Evolutionary conservation across 139 green algal genomes (phyloP), one percentile per base, ranked within the genome.

Genomic region (Raphidocelis subcapitata): DNA sequence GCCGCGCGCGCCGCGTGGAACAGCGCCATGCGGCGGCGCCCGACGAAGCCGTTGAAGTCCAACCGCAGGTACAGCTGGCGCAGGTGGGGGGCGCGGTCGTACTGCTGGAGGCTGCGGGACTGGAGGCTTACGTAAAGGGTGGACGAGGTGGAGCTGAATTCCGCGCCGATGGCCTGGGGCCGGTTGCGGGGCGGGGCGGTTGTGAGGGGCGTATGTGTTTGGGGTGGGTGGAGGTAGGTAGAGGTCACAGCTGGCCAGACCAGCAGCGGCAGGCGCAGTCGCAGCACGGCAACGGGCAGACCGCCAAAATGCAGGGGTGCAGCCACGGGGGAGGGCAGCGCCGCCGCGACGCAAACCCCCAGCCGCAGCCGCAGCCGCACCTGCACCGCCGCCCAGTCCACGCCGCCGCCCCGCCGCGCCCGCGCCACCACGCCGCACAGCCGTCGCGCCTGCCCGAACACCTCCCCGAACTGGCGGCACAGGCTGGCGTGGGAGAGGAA

Each of bases 21-120:
- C 49, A 56, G 18, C 49, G 18, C 16, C 49, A 56, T 56, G 49
- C 49, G 16, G 49, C 49, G 16, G 16, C 49, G 56, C 44, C 8
- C 15, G 65, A 86, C 29, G 69, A 76, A 96, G 33, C 65, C 67
- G 68, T 95, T 96, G 84, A 85, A 96, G 78, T 96, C 90, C 3
- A 97, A 81, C 1, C 89, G 75, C 65, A 90, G 55, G 12, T 95
- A 80, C 18, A 97, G 83, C 80, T 96, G 93, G 14, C 87, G 79
- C 69, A 97, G 79, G 47, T 85, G 81, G 0, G 92, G 88, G 1
- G 87, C 86, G 5, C 85, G 80, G 57, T 82, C 74, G 15, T 66
- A 76, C 3, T 82, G 71, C 59, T 73, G 63, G 23, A 51, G 33
- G 31, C 21, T 72, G n/a, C 46, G 44, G 24, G 51, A 67, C 56